Evolutionary conservation across 2,329 filamentous ascomycete genomes (phyloP).

Genomic region (Catunica adiposa): DNA sequence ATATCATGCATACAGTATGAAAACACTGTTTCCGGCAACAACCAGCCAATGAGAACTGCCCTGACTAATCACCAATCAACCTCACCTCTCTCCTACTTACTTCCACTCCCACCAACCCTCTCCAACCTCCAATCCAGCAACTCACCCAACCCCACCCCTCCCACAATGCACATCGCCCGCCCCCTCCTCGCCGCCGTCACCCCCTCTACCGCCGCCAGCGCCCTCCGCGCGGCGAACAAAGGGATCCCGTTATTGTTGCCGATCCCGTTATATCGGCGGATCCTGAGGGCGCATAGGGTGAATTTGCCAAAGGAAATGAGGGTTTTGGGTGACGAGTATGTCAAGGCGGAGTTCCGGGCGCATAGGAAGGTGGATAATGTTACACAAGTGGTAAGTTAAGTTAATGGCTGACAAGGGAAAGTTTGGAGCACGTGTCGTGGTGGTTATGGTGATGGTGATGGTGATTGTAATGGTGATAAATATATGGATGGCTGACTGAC

Average conservation of each 20-base stretch:
- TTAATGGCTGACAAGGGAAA: no score
- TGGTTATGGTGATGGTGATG: not conserved
- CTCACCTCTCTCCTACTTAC: not conserved
- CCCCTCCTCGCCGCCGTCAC: not conserved
- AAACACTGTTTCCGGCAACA: no score
- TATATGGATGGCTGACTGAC: not conserved
- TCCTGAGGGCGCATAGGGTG: constrained; percentile 74
- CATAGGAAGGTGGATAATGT: constrained; percentile 79
- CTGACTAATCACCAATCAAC: not conserved
- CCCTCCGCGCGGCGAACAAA: not conserved
- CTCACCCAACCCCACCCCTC: not conserved
- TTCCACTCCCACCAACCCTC: not conserved
- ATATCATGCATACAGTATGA: no score
- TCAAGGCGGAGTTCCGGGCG: constrained; percentile 81
- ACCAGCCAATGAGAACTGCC: not conserved
- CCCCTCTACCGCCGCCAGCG: not conserved
- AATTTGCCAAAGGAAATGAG: constrained; percentile 59
- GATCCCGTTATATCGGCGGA: constrained; percentile 72
- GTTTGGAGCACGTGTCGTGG: not conserved
- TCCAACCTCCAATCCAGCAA: not conserved
- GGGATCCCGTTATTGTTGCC: constrained; percentile 51
- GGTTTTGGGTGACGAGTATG: constrained; percentile 75
- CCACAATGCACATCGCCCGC: not conserved
- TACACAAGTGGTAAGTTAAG: constrained; percentile 57
- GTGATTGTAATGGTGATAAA: not conserved